Evolutionary conservation across 208 protist species (phyloP), one percentile per base, ranked within the genome.

Genomic region (Acanthamoeba quina): DNA sequence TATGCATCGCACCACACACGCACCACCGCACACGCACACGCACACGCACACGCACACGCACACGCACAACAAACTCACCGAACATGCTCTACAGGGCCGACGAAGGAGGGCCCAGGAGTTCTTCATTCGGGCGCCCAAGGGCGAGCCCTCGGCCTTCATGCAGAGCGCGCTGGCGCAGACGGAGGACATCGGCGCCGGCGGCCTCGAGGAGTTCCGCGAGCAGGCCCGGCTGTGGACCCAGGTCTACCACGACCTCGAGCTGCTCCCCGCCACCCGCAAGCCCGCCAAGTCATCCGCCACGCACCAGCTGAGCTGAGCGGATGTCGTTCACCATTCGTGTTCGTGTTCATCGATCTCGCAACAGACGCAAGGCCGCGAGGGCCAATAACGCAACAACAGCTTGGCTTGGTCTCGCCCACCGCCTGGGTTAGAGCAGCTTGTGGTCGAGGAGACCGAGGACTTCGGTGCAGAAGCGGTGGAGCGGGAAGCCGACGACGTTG

Each of bases 401-500:
- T 56, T 4, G 10, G 52, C 15, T 56, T 7, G 10, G 52, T 17
- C 13, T 56, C 6, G 1, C 17, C 11, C 52, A 58, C 54, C 54
- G 21, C 34, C 34, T 37, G 54, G 21, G 58, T 52, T 9, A 52
- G 6, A 52, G 41, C 74, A n/a, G 74, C 9, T 52, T 13, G 44
- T 83, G 74, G 21, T 83, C 52, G 31, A 89, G 34, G 52, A 89
- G 80, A 15, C 10, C 44, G 31, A 89, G 80, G 9, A 89, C 31
- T n/a, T 58, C 80, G 19, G 56, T 52, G 37, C 94, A 96, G 93
- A 96, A 96, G 17, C 94, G 74, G 37, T 96, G 88, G 26, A 96
- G 31, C 13, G 95, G 95, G 26, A 96, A 95, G 21, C 95, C 95
- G 64, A 96, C 92, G 13, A 96, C 95, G 60, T 96, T 96, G 82